phyloP scores from a whole-genome alignment of 192 early-diverging fungal species.

The Entophlyctis luteolus region DNA sequence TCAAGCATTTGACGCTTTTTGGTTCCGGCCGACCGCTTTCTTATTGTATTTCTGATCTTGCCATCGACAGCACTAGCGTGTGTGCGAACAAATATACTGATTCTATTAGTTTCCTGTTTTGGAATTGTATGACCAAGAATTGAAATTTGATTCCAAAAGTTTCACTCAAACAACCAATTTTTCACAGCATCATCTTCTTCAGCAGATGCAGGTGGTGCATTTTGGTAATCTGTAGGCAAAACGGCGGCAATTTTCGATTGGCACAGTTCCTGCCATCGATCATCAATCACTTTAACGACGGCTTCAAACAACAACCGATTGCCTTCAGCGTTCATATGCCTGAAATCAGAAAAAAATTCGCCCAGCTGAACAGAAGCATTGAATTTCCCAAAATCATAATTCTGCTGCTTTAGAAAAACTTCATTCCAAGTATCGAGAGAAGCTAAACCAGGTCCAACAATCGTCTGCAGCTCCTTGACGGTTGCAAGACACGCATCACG shows the following conservation, averaged over 20 bases:
- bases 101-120: no score
- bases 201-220: background rate
- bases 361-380: background rate
- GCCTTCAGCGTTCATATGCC: background rate
- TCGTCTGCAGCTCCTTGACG: background rate
- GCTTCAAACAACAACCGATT: background rate
- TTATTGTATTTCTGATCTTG: no score
- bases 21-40: no score
- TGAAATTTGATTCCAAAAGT: no score
- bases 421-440: conserved; percentile 26
- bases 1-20: no score
- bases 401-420: background rate
- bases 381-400: conserved; percentile 1
- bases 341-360: background rate
- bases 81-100: no score
- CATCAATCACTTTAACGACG: background rate
- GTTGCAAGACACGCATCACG: conserved; percentile 24
- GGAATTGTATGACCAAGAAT: no score
- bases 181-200: background rate
- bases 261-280: background rate
- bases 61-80: no score
- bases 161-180: background rate
- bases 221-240: background rate
- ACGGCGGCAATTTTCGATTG: background rate
- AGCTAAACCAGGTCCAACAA: background rate